Evolutionary conservation across 2,329 filamentous ascomycete species (phyloP).

Genomic region (Alternaria viburni): DNA sequence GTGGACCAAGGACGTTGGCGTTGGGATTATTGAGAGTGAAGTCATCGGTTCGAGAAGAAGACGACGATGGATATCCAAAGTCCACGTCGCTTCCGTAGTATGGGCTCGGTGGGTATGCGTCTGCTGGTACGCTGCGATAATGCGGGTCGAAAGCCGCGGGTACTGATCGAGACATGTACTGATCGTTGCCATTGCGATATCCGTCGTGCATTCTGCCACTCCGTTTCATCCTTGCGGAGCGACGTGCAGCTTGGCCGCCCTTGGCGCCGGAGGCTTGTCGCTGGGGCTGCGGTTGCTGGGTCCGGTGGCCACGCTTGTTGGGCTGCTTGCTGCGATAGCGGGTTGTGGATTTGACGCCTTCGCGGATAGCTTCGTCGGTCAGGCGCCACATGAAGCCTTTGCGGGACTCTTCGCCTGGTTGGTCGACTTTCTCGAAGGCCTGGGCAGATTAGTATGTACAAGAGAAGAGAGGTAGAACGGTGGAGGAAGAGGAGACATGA

Average conservation of each 20-base stretch:
- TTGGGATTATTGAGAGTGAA: conserved; percentile 3
- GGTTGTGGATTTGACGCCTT: conserved; percentile 86
- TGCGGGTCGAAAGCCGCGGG: conserved; percentile 21
- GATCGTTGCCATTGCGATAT: conserved; percentile 29
- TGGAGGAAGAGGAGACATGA: not conserved
- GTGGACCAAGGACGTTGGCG: not conserved
- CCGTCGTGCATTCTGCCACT: conserved; percentile 25
- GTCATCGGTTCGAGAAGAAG: not conserved
- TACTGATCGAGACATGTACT: conserved; percentile 23
- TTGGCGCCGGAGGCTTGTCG: conserved; percentile 55
- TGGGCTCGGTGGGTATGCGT: conserved; percentile 20
- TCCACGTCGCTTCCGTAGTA: conserved; percentile 33
- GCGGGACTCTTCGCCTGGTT: conserved; percentile 60
- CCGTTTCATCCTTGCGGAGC: conserved; percentile 31
- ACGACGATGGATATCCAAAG: conserved; percentile 9
- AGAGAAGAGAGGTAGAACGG: not conserved
- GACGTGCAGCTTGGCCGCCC: conserved; percentile 53
- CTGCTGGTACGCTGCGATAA: conserved; percentile 6
- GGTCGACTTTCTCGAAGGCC: conserved; percentile 63
- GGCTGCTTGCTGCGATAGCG: conserved; percentile 56
- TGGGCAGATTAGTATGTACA: conserved; percentile 33
- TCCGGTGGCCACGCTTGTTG: conserved; percentile 50
- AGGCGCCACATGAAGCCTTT: conserved; percentile 81
- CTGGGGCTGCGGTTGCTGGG: conserved; percentile 41
- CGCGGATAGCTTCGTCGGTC: conserved; percentile 68